Percentiles rank a stretch among this genome's conserved stretches.
phyloP scores from a whole-genome alignment of 1,139 yeast species.

The Petasospora rhodanensis region DNA sequence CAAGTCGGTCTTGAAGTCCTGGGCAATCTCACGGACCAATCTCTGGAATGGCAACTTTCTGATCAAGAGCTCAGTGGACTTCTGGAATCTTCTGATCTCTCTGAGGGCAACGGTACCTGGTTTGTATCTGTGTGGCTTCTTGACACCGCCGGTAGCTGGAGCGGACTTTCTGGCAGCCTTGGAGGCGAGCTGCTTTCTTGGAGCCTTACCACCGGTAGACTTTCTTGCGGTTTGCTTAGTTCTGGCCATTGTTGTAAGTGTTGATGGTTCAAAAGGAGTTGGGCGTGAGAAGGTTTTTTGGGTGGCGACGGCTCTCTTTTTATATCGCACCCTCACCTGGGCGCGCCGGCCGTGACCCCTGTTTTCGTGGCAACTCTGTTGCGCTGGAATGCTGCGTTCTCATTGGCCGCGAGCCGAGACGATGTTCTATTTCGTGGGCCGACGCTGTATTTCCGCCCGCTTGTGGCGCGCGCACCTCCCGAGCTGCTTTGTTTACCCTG shows the following conservation, averaged over 20 bases:
- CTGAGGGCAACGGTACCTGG: slow-evolving; percentile 99
- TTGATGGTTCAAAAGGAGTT: slow-evolving; percentile 1
- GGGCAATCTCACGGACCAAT: slow-evolving; percentile 96
- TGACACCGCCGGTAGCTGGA: slow-evolving; percentile 97
- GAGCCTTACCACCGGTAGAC: slow-evolving; percentile 99
- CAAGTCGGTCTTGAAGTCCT: slow-evolving; percentile 96
- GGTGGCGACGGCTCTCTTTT: slow-evolving; percentile 4
- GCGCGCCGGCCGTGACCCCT: no score
- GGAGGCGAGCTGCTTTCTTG: slow-evolving; percentile 98
- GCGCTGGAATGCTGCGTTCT: slow-evolving; percentile 5
- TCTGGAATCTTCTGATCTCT: slow-evolving; percentile 99
- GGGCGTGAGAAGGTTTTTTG: neutral
- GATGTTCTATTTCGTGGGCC: slow-evolving; percentile 2
- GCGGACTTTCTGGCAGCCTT: slow-evolving; percentile 99
- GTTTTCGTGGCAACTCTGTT: no score
- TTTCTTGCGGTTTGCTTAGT: slow-evolving; percentile 98
- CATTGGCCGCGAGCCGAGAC: slow-evolving; percentile 3
- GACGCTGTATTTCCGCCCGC: slow-evolving; percentile 1
- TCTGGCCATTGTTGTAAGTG: slow-evolving; percentile 77
- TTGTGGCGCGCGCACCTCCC: no score
- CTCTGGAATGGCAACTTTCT: slow-evolving; percentile 99
- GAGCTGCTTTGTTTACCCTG: neutral
- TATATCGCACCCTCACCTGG: no score
- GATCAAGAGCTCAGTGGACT: slow-evolving; percentile 93
- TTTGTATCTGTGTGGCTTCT: slow-evolving; percentile 99